Percentiles rank a stretch among this genome's conserved stretches.
These are phyloP conservation scores for Wickerhamiella shivajii DNA, from an alignment of 805 yeast species.

Conservation along the genomic window DNA sequence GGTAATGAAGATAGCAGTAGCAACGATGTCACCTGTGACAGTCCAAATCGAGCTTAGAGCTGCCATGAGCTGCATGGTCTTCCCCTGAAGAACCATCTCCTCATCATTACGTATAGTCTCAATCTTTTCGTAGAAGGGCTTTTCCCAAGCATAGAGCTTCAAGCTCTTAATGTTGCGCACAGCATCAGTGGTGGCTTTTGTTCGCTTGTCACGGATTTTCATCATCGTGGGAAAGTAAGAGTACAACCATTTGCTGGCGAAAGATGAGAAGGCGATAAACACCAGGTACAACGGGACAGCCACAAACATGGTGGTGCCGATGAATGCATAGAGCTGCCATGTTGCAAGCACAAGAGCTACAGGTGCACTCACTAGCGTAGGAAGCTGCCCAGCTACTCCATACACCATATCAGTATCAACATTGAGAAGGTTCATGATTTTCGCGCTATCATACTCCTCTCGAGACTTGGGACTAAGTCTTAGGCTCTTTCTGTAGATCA, in stretches of 20 bases:
- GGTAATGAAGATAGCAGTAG: slow-evolving; percentile 77
- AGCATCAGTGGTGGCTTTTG: slow-evolving; percentile 73
- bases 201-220: slow-evolving; percentile 80
- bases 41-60: slow-evolving; percentile 60
- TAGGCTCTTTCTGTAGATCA: slow-evolving; percentile 59
- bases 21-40: slow-evolving; percentile 73
- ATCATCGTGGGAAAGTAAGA: slow-evolving; percentile 62
- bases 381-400: slow-evolving; percentile 57
- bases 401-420: slow-evolving; percentile 83
- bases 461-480: slow-evolving; percentile 51
- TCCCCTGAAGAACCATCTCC: slow-evolving; percentile 57
- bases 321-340: slow-evolving; percentile 48
- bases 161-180: slow-evolving; percentile 79
- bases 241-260: slow-evolving; percentile 43
- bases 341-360: slow-evolving; percentile 67
- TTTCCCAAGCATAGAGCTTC: slow-evolving; percentile 93
- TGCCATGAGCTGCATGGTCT: slow-evolving; percentile 56
- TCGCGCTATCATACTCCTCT: slow-evolving; percentile 63
- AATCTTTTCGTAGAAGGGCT: slow-evolving; percentile 61
- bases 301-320: slow-evolving; percentile 84
- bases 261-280: slow-evolving; percentile 64
- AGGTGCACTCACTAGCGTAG: slow-evolving; percentile 81
- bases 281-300: slow-evolving; percentile 63
- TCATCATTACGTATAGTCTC: slow-evolving; percentile 62
- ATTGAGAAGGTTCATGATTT: slow-evolving; percentile 83